A percentile compares a stretch with the other conserved stretches of the same genome.
These are phyloP conservation scores for Pichia sp. DNA, from an alignment of 1,139 yeast species.

Conservation along the genomic window DNA sequence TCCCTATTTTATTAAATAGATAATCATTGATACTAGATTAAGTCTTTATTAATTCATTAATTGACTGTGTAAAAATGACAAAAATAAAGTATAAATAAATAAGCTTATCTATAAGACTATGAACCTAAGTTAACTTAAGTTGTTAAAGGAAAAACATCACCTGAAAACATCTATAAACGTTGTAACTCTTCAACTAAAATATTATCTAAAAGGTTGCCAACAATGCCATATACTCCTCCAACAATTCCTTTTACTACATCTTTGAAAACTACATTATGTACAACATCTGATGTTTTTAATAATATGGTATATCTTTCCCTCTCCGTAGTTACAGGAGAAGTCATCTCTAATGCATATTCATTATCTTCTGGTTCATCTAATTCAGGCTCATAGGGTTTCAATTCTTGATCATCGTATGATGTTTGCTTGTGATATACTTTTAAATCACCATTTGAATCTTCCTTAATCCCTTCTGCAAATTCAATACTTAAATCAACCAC, in stretches of 20 bases:
- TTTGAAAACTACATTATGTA: slow-evolving; percentile 47
- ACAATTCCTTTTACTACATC: slow-evolving; percentile 15
- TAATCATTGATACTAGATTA: too few relatives aligned
- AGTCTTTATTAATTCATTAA: too few relatives aligned
- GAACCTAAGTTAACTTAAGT: too few relatives aligned
- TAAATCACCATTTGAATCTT: slow-evolving; percentile 50
- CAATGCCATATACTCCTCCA: background rate
- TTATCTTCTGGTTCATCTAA: slow-evolving; percentile 24
- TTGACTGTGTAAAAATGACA: too few relatives aligned
- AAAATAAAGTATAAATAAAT: too few relatives aligned
- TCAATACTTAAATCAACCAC: slow-evolving; percentile 51
- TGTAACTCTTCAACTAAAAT: slow-evolving; percentile 5
- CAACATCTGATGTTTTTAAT: slow-evolving; percentile 48
- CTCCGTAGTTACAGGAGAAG: slow-evolving; percentile 43
- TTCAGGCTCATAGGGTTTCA: slow-evolving; percentile 30
- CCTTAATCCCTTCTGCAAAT: slow-evolving; percentile 70
- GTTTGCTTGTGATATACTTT: slow-evolving; percentile 57
- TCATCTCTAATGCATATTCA: slow-evolving; percentile 41
- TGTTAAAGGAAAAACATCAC: background rate
- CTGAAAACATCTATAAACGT: background rate
- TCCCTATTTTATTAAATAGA: too few relatives aligned
- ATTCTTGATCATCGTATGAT: slow-evolving; percentile 46
- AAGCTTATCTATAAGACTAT: too few relatives aligned
- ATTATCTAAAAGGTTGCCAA: slow-evolving; percentile 1
- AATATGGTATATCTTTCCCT: slow-evolving; percentile 46